Conservation (phyloP, 192 early-diverging fungal genomes). For the Backusella tarrabulga region DNA sequence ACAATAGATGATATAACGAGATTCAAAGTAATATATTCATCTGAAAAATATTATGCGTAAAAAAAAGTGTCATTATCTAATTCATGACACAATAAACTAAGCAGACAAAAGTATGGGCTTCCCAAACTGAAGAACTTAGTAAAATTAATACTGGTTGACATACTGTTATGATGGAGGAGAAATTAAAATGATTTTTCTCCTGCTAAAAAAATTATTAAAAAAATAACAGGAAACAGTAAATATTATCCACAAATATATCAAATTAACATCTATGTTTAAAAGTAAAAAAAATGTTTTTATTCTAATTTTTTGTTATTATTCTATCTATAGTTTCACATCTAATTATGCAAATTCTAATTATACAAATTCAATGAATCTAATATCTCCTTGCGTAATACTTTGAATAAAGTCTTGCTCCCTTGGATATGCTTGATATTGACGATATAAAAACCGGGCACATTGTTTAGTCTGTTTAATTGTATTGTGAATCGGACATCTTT, state of each 20-base stretch:
- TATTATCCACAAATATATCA: too few species aligned
- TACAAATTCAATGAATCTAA: background rate
- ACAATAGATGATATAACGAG: slow-evolving; percentile 23
- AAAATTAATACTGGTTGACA: slow-evolving; percentile 79
- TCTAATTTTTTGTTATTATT: background rate
- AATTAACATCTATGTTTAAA: too few species aligned
- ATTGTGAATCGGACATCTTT: background rate
- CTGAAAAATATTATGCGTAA: slow-evolving; percentile 30
- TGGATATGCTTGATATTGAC: background rate
- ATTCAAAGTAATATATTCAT: slow-evolving; percentile 30
- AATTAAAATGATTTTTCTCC: slow-evolving; percentile 7
- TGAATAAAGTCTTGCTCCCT: background rate
- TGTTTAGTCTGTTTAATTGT: background rate
- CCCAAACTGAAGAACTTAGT: slow-evolving; percentile 72
- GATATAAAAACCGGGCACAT: background rate
- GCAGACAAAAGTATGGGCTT: slow-evolving; percentile 68
- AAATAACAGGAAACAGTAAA: too few species aligned
- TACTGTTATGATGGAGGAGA: slow-evolving; percentile 64
- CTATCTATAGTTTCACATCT: background rate
- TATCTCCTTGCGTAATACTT: background rate
- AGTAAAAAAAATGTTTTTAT: background rate
- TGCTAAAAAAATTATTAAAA: background rate
- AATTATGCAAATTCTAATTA: background rate
- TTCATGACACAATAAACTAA: slow-evolving; percentile 68
- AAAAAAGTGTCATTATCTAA: slow-evolving; percentile 52